Conservation (phyloP, 306 rosid genomes). For the Glycine latifolia region DNA sequence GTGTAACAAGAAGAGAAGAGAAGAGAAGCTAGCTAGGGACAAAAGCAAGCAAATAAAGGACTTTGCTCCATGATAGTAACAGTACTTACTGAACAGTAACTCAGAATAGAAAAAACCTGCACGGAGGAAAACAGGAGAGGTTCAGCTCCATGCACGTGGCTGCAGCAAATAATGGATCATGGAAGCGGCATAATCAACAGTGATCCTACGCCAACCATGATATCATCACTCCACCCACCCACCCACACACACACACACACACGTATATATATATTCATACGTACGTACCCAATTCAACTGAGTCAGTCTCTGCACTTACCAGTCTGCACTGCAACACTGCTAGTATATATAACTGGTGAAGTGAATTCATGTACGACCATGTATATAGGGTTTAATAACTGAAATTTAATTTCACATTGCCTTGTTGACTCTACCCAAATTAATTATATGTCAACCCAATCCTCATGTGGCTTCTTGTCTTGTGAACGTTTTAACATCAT, state of each 20-base stretch:
- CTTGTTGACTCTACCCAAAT: constrained; percentile 9
- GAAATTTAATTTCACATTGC: constrained; percentile 2
- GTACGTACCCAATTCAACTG: constrained; percentile 14
- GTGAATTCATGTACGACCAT: background rate
- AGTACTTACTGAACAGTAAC: background rate
- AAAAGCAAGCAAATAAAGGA: constrained; percentile 22
- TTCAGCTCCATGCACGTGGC: constrained; percentile 41
- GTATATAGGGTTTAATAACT: background rate
- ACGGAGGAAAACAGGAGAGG: constrained; percentile 19
- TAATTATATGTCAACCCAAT: constrained; percentile 23
- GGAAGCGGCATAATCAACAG: background rate
- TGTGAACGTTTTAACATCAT: constrained; percentile 2
- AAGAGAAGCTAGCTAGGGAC: background rate
- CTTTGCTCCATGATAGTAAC: background rate
- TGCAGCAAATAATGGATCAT: constrained; percentile 31
- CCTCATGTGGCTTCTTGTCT: background rate
- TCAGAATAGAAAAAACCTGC: constrained; percentile 9
- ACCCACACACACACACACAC: background rate
- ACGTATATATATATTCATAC: background rate
- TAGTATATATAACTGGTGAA: background rate
- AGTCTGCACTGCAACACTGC: constrained; percentile 9
- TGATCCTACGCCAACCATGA: constrained; percentile 46
- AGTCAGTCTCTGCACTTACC: constrained; percentile 9
- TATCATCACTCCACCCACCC: constrained; percentile 41
- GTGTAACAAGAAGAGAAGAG: background rate